Conservation (phyloP, 2,329 filamentous ascomycete genomes). For the Pseudogymnoascus sp. region DNA sequence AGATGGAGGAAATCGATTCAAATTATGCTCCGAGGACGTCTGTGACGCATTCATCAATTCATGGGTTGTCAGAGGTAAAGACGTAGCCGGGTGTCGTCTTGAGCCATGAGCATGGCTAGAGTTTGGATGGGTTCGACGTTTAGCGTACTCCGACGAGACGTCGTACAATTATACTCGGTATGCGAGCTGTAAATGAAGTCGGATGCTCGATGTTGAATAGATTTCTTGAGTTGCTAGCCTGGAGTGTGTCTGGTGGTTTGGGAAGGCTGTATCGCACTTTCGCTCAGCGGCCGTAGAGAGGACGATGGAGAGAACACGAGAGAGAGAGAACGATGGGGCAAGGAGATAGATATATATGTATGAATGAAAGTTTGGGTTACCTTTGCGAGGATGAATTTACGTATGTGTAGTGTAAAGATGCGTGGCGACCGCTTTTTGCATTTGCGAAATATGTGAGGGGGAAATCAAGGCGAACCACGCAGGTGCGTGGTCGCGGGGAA, state of each 20-base stretch:
- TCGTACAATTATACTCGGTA: neutral
- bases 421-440: neutral
- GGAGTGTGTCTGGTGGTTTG: neutral
- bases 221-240: neutral
- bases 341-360: neutral
- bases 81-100: neutral
- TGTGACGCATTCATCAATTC: neutral
- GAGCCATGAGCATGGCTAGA: neutral
- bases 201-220: neutral
- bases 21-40: neutral
- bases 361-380: neutral
- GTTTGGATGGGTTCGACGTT: neutral
- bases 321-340: neutral
- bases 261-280: neutral
- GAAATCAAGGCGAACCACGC: neutral
- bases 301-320: neutral
- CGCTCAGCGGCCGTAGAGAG: neutral
- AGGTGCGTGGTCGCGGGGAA: neutral
- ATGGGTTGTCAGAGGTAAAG: neutral
- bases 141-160: neutral
- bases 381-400: neutral
- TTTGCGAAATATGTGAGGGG: neutral
- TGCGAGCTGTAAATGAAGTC: neutral
- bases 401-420: neutral
- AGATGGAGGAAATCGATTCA: neutral